phyloP scores from a whole-genome alignment of 345 rosid genomes.

The Carallia pectinifolia region DNA sequence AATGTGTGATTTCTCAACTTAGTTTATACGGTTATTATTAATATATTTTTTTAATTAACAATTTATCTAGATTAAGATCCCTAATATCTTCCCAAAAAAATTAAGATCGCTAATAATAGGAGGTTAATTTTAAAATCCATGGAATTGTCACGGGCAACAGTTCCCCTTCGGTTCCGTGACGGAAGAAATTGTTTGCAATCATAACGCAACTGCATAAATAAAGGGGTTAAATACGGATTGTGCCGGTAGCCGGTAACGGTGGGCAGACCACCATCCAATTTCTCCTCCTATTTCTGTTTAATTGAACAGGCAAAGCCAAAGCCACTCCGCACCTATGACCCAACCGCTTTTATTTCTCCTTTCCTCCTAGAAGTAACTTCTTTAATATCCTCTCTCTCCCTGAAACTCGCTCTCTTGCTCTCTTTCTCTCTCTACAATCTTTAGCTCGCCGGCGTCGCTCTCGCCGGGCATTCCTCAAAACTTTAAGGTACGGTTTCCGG shows the following conservation, averaged over 20 bases:
- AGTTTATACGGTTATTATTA: no score
- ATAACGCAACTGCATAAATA: background rate
- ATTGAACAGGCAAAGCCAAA: conserved; percentile 9
- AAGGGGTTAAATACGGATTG: conserved; percentile 14
- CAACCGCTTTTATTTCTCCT: conserved; percentile 17
- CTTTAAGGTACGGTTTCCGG: conserved; percentile 18
- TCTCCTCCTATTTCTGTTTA: conserved; percentile 7
- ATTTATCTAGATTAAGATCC: no score
- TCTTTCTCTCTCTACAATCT: background rate
- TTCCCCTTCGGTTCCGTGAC: background rate
- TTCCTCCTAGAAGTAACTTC: background rate
- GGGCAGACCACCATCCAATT: conserved; percentile 21
- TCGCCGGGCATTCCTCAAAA: background rate
- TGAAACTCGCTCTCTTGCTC: background rate
- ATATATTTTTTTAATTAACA: no score
- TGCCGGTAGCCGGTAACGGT: conserved; percentile 26
- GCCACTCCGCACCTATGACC: background rate
- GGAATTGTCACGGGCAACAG: background rate
- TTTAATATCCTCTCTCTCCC: background rate
- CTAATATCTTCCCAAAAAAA: no score
- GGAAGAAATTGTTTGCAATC: background rate
- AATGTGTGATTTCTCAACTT: no score
- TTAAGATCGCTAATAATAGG: no score
- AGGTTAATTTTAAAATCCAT: no score
- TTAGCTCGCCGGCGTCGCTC: conserved; percentile 4